Evolutionary conservation across 1,139 yeast species (phyloP).

Genomic region (Komagataea norvegica): DNA sequence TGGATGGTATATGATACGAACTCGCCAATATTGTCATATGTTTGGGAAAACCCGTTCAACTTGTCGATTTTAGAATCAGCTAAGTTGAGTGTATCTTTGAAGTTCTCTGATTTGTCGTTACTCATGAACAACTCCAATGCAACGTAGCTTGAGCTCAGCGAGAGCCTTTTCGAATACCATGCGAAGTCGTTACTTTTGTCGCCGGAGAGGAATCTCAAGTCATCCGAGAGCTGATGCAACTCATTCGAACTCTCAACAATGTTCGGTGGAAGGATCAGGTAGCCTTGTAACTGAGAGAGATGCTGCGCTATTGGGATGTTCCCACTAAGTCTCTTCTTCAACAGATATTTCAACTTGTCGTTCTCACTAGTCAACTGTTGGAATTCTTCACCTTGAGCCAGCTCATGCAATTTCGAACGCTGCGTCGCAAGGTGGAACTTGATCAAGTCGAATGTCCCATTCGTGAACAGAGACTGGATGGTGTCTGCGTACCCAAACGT

Average conservation of each 20-base stretch:
- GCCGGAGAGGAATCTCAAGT: constrained; percentile 73
- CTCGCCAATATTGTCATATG: constrained; percentile 62
- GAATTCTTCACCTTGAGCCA: constrained; percentile 28
- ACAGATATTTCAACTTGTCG: constrained; percentile 40
- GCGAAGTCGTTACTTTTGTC: constrained; percentile 81
- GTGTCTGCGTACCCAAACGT: constrained; percentile 63
- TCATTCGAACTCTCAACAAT: constrained; percentile 43
- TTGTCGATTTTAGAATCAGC: constrained; percentile 58
- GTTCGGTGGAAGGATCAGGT: constrained; percentile 32
- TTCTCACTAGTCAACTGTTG: constrained; percentile 28
- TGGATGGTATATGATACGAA: constrained; percentile 72
- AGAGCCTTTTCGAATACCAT: constrained; percentile 87
- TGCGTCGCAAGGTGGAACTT: constrained; percentile 58
- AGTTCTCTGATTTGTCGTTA: constrained; percentile 60
- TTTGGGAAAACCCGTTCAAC: constrained; percentile 50
- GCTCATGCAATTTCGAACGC: constrained; percentile 40
- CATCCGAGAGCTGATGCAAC: constrained; percentile 74
- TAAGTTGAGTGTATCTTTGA: constrained; percentile 54
- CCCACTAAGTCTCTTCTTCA: constrained; percentile 56
- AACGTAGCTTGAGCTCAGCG: constrained; percentile 66
- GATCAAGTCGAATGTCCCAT: constrained; percentile 57
- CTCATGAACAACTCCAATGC: constrained; percentile 76
- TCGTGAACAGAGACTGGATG: constrained; percentile 56
- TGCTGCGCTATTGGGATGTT: constrained; percentile 52
- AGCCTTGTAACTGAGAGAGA: constrained; percentile 33